Evolutionary conservation across 345 rosid species (phyloP), one percentile per base, ranked within the genome.

Genomic region (Leavenworthia alabamica): DNA sequence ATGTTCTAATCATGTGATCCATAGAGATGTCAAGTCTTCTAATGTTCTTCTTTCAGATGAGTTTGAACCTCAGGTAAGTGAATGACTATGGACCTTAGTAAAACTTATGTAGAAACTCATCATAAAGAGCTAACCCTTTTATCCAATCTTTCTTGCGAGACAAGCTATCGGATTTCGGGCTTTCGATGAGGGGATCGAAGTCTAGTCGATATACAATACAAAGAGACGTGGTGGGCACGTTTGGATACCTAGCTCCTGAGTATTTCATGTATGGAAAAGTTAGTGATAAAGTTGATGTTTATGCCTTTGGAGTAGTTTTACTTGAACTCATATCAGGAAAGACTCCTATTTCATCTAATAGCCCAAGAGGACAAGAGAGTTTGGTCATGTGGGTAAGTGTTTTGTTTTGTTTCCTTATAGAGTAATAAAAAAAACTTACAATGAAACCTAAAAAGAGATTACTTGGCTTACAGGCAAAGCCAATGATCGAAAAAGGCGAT

Each of bases 211-310:
- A 74, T 59, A 73, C 83, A 2, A 86, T 79, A 40, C 80, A 77
- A 75, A 66, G 66, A 7, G 91, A 89, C 7, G 78, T 89, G 23
- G 94, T 89, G 14, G 97, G 99, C 43, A 93, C 99, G 35, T 93
- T 93, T 60, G 99, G 99, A 32, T 93, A 93, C 70, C 87, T 93
- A 53, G 99, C 99, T 45, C 99, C 98, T 10, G 99, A 89, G 53
- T 93, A 89, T 69, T 93, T 93, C 42, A 89, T 93, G 99, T 89
- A 80, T 9, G 99, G 99, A 15, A 89, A 89, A 78, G 81, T 89
- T 16, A 93, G 99, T 26, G 83, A 89, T 74, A 89, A 85, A 82
- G 75, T 89, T 19, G 99, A 93, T 62, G 89, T 89, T 56, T 93
- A 93, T 33, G 90, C 99, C 64, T 93, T 81, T 50, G 99, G 99